phyloP scores from a whole-genome alignment of 1,139 yeast genomes.

The Suhomyces coccinellae region DNA sequence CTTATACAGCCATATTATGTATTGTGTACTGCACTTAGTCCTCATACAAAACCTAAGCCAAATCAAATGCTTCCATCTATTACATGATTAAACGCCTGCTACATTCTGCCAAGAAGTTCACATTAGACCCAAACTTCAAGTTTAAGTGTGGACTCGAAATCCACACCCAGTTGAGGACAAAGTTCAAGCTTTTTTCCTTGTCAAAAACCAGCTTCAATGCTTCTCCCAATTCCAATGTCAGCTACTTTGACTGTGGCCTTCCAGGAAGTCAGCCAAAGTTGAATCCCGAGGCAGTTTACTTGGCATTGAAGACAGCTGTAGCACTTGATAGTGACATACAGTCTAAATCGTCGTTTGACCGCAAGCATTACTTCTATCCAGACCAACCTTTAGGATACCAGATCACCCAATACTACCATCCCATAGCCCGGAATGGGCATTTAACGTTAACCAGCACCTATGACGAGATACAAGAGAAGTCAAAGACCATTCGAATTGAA shows the following conservation, averaged over 20 bases:
- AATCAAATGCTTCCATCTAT: neutral
- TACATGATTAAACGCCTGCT: slow-evolving; percentile 1
- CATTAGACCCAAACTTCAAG: slow-evolving; percentile 24
- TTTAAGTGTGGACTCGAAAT: slow-evolving; percentile 90
- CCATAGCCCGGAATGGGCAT: slow-evolving; percentile 71
- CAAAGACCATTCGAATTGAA: slow-evolving; percentile 52
- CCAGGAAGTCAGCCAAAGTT: slow-evolving; percentile 93
- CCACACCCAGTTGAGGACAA: slow-evolving; percentile 83
- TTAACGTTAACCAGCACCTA: slow-evolving; percentile 47
- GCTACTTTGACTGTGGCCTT: slow-evolving; percentile 79
- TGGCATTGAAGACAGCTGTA: slow-evolving; percentile 72
- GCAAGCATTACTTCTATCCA: slow-evolving; percentile 94
- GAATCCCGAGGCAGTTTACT: slow-evolving; percentile 71
- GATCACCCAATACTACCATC: slow-evolving; percentile 84
- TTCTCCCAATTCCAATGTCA: slow-evolving; percentile 67
- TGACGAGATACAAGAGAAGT: slow-evolving; percentile 52
- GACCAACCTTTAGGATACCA: slow-evolving; percentile 98
- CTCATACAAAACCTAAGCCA: neutral
- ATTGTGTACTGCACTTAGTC: neutral
- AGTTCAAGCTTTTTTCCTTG: slow-evolving; percentile 70
- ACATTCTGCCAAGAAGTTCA: slow-evolving; percentile 9
- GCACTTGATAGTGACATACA: slow-evolving; percentile 67
- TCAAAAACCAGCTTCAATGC: slow-evolving; percentile 52
- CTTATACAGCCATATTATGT: neutral
- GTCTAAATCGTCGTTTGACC: slow-evolving; percentile 66